Evolutionary conservation across 768 basidiomycete genomes (phyloP), one percentile per base, ranked within the genome.

Genomic region (Sarcodon aspratus): DNA sequence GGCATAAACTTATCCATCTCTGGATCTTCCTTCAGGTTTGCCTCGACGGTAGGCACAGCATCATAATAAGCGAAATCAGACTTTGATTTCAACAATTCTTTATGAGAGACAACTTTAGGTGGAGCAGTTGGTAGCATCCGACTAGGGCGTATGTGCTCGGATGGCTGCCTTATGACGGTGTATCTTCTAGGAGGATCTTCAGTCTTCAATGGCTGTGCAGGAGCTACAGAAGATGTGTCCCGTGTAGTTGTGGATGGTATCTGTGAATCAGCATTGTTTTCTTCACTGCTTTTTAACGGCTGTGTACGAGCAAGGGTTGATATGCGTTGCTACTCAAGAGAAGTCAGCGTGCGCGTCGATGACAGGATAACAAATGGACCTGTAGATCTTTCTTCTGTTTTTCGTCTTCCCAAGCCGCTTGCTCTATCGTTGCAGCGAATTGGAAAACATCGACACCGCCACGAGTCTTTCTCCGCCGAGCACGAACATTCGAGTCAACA

Each of bases 351-450:
- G 21, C 21, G 5, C 21, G 21, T 5, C 21, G 21, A 27, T 27
- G 21, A 27, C 21, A 27, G 21, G n/a, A 44, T 13, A 33, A 59
- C 67, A 2, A 27, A 27, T 27, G 46, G 44, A 85, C 87, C 70
- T 86, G 77, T 13, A 90, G 72, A 36, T 70, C 75, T 57, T 74
- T 74, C 55, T 78, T 73, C 46, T 66, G 62, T 51, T 66, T 61
- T 43, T 73, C 75, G 59, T 85, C 77, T 38, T 81, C 69, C 85
- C 84, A 89, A 32, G 70, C 76, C 33, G 71, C 73, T 27, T 72
- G 66, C 54, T 89, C 87, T 15, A 90, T 79, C 0, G 87, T 90
- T 57, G 82, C 80, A 0, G 84, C 85, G 62, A 86, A 88, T 60
- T 88, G 80, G 55, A 90, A 90, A 27, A 90, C 74, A 38, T 80